A percentile compares a stretch with the other conserved stretches of the same genome.
Conservation (phyloP, 176 grass and related monocot genomes). For the Panicum miliaceum region DNA sequence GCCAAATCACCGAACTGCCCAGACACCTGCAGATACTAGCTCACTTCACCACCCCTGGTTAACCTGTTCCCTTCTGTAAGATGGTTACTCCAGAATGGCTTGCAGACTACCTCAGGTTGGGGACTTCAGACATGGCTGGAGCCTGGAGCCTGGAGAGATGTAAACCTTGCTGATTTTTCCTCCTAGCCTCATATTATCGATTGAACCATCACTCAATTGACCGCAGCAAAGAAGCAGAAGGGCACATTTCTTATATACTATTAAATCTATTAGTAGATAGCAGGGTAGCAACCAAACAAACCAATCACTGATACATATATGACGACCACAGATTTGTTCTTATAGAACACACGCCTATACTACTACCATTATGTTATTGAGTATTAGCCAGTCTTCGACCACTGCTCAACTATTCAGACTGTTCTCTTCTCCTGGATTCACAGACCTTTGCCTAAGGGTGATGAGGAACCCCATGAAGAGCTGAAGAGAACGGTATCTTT, state of each 20-base stretch:
- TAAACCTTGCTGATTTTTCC: neutral
- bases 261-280: neutral
- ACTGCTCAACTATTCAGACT: neutral
- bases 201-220: neutral
- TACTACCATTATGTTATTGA: neutral
- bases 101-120: neutral
- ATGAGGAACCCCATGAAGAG: neutral
- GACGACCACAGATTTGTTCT: conserved; percentile 6
- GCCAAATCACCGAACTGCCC: neutral
- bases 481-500: conserved; percentile 24
- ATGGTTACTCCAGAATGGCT: neutral
- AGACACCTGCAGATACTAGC: neutral
- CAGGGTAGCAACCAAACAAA: conserved; percentile 31
- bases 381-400: neutral
- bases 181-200: neutral
- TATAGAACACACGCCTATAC: neutral
- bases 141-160: neutral
- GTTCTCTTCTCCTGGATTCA: neutral
- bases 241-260: neutral
- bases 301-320: conserved; percentile 4
- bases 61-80: neutral
- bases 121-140: neutral
- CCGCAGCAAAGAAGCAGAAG: neutral
- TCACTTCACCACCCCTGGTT: neutral
- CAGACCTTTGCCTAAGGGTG: neutral